Evolutionary conservation across 1,284 basidiomycete genomes (phyloP), one percentile per base, ranked within the genome.

Genomic region (Rhodotorula mucilaginosa): DNA sequence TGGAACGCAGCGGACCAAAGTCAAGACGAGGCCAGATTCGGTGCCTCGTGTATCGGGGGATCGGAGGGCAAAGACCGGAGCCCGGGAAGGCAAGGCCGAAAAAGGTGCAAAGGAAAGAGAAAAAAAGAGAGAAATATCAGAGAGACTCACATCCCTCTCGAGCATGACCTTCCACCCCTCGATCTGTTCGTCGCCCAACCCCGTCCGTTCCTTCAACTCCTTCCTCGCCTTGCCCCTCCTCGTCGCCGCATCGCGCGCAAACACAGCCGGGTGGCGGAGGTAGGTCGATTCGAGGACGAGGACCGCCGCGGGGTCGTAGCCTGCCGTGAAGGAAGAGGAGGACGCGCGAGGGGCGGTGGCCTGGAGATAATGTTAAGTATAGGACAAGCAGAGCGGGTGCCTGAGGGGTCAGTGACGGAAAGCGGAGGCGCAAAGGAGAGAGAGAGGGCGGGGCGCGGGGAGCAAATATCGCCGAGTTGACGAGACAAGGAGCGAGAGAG

Each of bases 101-200:
- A 34, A 34, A 34, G 34, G 34, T 34, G 34, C 34, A 54, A 58
- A 54, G 58, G 39, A 44, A 44, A 39, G 39, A 2, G 2, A 13
- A 44, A 69, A 59, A 51, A 44, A 71, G 52, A 60, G 34, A 29
- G 60, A 64, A 26, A 65, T n/a, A n/a, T n/a, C n/a, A n/a, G 2
- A 2, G 19, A 3, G 49, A 83, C 89, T 76, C 79, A 93, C 92
- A 77, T 92, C 88, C 77, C 88, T 83, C 70, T 95, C 92, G 64
- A 95, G 81, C 89, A 94, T 92, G 67, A 90, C 87, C 69, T 81
- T 85, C 92, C 92, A 95, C 0, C 92, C 92, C 80, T 95, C 92
- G 46, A 94, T 87, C 79, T 93, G 91, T 74, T 89, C 88, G 79
- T 95, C 88, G 21, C 78, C 81, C 87, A 88, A 88, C 5, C 88